Percentiles rank a stretch among this genome's conserved stretches.
Conservation (phyloP, 148 eudicot species). For the Mesembryanthemum crystallinum region DNA sequence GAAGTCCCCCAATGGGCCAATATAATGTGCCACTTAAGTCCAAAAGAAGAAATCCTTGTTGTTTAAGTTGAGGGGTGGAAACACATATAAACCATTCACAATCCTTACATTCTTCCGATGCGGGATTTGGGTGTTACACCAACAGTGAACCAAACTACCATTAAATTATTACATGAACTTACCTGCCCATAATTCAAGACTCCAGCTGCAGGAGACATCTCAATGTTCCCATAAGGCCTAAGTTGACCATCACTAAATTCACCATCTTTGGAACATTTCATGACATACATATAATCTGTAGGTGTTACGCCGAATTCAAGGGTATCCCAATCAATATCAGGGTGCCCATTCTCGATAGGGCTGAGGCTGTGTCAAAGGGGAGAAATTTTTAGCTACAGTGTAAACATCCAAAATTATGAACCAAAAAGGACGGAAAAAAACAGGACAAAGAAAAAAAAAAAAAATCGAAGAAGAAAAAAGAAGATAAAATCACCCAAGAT, state of each 20-base stretch:
- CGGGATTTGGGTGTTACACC: no score
- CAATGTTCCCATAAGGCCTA: conserved; percentile 36
- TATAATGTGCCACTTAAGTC: no score
- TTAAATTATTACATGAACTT: not conserved
- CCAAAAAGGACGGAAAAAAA: no score
- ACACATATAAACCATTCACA: no score
- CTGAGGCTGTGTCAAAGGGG: not conserved
- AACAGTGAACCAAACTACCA: not conserved
- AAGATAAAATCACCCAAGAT: no score
- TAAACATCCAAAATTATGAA: no score
- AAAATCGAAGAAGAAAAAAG: no score
- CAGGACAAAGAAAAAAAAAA: no score
- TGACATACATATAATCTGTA: conserved; percentile 39
- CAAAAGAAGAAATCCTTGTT: no score
- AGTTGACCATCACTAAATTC: conserved; percentile 32
- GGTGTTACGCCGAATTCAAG: conserved; percentile 32
- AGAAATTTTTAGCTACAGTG: not conserved
- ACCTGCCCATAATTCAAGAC: conserved; percentile 53
- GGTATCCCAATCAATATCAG: conserved; percentile 30
- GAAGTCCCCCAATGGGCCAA: no score
- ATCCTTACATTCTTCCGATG: no score
- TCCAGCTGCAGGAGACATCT: conserved; percentile 39
- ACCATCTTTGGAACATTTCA: conserved; percentile 28
- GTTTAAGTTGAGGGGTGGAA: no score
- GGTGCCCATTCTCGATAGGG: conserved; percentile 8